Evolutionary conservation across 805 yeast species (phyloP).

Genomic region (Teunomyces cretensis): DNA sequence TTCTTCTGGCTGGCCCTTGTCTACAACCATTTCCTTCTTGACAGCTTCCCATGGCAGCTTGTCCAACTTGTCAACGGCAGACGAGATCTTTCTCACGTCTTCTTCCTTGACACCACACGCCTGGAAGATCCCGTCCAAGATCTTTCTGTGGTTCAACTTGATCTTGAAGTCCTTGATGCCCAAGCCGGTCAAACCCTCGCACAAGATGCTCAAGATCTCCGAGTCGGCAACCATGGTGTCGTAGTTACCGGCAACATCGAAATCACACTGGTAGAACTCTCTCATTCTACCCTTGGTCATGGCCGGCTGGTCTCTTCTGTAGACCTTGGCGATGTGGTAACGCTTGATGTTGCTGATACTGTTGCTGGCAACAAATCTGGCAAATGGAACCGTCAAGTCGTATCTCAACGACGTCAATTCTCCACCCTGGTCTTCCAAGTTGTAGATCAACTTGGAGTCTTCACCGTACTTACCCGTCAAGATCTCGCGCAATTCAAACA

Average conservation of each 20-base stretch:
- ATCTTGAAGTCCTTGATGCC: conserved; percentile 89
- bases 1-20: conserved; percentile 85
- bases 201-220: conserved; percentile 76
- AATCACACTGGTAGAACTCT: conserved; percentile 98
- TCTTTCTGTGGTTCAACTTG: conserved; percentile 92
- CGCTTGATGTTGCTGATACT: conserved; percentile 87
- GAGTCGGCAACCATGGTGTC: conserved; percentile 97
- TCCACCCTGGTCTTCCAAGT: conserved; percentile 98
- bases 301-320: conserved; percentile 99
- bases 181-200: conserved; percentile 79
- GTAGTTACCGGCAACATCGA: conserved; percentile 91
- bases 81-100: conserved; percentile 88
- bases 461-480: conserved; percentile 98
- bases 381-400: conserved; percentile 97
- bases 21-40: conserved; percentile 85
- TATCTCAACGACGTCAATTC: conserved; percentile 93
- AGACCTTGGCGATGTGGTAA: conserved; percentile 96
- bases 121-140: conserved; percentile 92
- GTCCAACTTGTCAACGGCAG: conserved; percentile 96
- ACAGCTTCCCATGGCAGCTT: conserved; percentile 95
- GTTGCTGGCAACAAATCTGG: conserved; percentile 95
- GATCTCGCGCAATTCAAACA: conserved; percentile 92
- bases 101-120: conserved; percentile 93
- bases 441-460: conserved; percentile 94
- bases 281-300: conserved; percentile 99